Evolutionary conservation across 331 rosid genomes (phyloP), one percentile per base, ranked within the genome.

Genomic region (Malus hybrid): DNA sequence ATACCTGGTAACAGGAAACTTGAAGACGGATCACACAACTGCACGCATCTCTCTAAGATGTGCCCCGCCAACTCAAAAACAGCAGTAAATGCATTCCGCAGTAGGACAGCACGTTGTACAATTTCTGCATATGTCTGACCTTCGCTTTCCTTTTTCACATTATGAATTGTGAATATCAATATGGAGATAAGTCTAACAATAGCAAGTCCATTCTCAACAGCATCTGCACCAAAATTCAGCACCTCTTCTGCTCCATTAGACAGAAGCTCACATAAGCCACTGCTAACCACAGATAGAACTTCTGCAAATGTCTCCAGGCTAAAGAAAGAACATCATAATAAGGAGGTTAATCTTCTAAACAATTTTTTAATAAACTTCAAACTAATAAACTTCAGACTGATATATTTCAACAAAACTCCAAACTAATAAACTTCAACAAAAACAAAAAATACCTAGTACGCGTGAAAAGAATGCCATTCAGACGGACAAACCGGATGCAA

Each of bases 81-180:
- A 48, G 99, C 97, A 77, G 80, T 82, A 70, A 85, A 91, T 57
- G 99, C 97, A 87, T 92, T 90, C 87, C 84, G 96, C 70, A 94
- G 91, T 32, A 94, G 80, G 61, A 84, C 97, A 70, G 90, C 91
- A 80, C 92, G 92, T 78, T 94, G 97, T 46, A 94, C 89, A 84
- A 94, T 87, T 85, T 94, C 99, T 20, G 93, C 91, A 77, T 94
- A 94, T 1, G 91, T 89, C 88, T 93, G 97, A 68, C 97, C 96
- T 85, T 90, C 97, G 83, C 91, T 82, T 81, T 92, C 97, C 83
- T 80, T 90, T 63, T 84, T 92, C 81, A 83, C 92, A 84, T 87
- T 87, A 74, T 94, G 88, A 76, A 89, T 88, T 16, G 93, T 89
- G 76, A 86, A 92, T 85, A 92, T 75, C 75, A 90, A 85, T 79